phyloP scores from a whole-genome alignment of 495 filamentous ascomycete species.

The Sordaria brevicollis region DNA sequence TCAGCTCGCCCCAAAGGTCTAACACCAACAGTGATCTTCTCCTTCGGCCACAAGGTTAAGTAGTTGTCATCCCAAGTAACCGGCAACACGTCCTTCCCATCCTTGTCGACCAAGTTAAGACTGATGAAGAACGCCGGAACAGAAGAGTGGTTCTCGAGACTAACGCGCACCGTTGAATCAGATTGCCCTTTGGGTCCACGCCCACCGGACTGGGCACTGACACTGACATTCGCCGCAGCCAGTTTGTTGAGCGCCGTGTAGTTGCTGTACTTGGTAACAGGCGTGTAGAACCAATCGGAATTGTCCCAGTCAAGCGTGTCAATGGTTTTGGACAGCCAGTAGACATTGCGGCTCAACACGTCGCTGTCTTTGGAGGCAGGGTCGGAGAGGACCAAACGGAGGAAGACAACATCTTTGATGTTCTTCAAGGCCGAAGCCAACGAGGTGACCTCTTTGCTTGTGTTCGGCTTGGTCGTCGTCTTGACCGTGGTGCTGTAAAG shows the following conservation, averaged over 20 bases:
- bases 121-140: slow-evolving; percentile 49
- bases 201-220: slow-evolving; percentile 3
- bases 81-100: slow-evolving; percentile 35
- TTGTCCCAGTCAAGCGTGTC: slow-evolving; percentile 46
- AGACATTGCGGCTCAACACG: slow-evolving; percentile 48
- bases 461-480: slow-evolving; percentile 26
- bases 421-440: slow-evolving; percentile 22
- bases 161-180: slow-evolving; percentile 9
- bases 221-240: slow-evolving; percentile 24
- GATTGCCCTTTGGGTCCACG: not conserved
- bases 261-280: slow-evolving; percentile 42
- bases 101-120: slow-evolving; percentile 34
- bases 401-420: slow-evolving; percentile 38
- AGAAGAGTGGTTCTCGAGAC: slow-evolving; percentile 41
- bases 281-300: slow-evolving; percentile 50
- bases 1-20: not conserved
- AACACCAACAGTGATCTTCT: slow-evolving; percentile 27
- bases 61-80: slow-evolving; percentile 55
- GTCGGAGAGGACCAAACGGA: slow-evolving; percentile 37
- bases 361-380: slow-evolving; percentile 5
- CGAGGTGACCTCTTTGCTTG: slow-evolving; percentile 21
- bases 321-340: slow-evolving; percentile 43
- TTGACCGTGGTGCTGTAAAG: slow-evolving; percentile 21
- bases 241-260: slow-evolving; percentile 39
- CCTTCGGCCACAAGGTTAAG: slow-evolving; percentile 48